Base-by-base conservation (phyloP, 208 protist species). In the Vickermania spadyakhi region DNA sequence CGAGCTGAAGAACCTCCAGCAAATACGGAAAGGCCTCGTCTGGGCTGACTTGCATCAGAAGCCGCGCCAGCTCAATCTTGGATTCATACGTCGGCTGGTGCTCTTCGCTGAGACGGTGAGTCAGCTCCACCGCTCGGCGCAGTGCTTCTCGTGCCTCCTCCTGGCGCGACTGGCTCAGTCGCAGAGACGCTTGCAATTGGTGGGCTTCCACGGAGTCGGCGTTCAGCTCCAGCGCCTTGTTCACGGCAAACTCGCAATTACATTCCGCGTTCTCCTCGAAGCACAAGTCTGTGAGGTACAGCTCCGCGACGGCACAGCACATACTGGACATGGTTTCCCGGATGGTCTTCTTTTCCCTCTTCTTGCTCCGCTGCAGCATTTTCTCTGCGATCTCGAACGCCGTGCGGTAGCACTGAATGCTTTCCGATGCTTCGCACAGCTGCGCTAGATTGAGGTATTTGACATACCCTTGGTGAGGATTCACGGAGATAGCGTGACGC, bases 381-480 rank as follows among this genome's bases (percentile, higher is more conserved):
- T 52, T 51, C 5, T 73, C 67, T 22, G 86, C 77, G 28, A 94
- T 77, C 26, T 89, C 60, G 60, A 84, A 74, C 23, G 86, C 87
- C 59, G 83, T 83, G 28, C 76, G 68, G 77, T 95, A 96, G 63
- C 70, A 89, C 59, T 80, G 69, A 27, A 96, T 67, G 2, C 82
- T 81, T 70, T 95, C 88, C 1, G 75, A 51, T 0, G 77, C 79
- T 26, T 90, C 81, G 59, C 70, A 81, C 4, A 96, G 73, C 67
- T 96, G 91, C 7, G 86, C 91, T 31, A 96, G 64, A 52, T 93
- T 93, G 25, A 96, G 69, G 72, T 96, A 96, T 77, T 95, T 95
- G 26, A 92, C 86, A 62, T 84, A 82, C 42, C 88, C 89, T 28
- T 76, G 68, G 56, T 93, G 50, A 4, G 88, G 88, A 54, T 81